Base-by-base conservation (phyloP, 2,329 filamentous ascomycete species). In the Neospermospora avenae region DNA sequence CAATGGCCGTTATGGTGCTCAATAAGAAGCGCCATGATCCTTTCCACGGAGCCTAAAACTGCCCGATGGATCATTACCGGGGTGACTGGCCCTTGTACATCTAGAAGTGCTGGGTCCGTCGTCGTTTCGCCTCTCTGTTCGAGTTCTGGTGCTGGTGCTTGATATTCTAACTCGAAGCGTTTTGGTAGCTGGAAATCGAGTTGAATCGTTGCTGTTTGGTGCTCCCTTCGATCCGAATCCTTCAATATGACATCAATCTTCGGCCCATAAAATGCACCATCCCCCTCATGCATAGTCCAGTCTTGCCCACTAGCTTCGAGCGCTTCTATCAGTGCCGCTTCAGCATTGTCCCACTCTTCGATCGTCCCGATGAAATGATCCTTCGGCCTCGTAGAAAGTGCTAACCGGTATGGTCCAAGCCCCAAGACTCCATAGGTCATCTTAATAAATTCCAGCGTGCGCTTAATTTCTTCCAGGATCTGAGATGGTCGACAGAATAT, bases 181-280 rank as follows among this genome's bases (percentile, higher is more conserved):
- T 90, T 89, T 1, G 91, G 91, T 1, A 96, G 80, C 74, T 96
- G 92, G 73, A 96, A 96, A 73, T 96, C 91, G 28, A 96, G 83
- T 77, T 96, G 91, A 54, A 96, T 88, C 0, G 91, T 96, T 3
- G 91, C 92, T 2, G 92, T 90, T 72, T 96, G 91, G 71, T 96
- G 91, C 69, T 92, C 89, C 71, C 93, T 96, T 7, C 90, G 90
- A 69, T 90, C 84, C 0, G 88, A 87, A 71, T 96, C 91, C 62
- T 83, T 84, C 48, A 96, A 75, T 41, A 96, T 85, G 46, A 96
- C 89, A 70, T 96, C 91, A 65, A 96, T 96, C 76, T 96, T 96
- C 34, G 92, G 91, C 0, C 92, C 91, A 70, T 96, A 96, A 71
- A 96, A 96, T 3, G 91, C 91, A 14, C 92, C 91, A 62, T 96